Percentiles rank a stretch among this genome's conserved stretches.
phyloP scores from a whole-genome alignment of 2,329 filamentous ascomycete genomes.

The Fusarium tjaetaba region DNA sequence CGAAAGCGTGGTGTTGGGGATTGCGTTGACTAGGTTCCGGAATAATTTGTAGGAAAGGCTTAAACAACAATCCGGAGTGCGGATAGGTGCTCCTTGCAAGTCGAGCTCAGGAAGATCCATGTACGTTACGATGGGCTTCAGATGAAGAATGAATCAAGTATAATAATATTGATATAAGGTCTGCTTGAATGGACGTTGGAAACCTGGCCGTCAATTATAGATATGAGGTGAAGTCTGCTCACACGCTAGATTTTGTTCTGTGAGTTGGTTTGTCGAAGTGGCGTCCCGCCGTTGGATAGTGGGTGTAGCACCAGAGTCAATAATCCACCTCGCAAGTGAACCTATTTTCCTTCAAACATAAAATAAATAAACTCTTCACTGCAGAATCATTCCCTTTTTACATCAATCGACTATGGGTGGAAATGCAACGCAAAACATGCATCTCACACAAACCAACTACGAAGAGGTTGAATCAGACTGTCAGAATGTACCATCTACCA shows the following conservation, averaged over 20 bases:
- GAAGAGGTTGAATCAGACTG: constrained; percentile 3
- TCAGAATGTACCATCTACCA: neutral
- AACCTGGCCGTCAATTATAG: neutral
- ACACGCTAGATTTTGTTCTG: neutral
- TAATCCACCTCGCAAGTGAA: neutral
- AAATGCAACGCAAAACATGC: neutral
- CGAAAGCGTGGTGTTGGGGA: neutral
- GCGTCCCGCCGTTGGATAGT: neutral
- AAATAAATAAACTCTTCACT: neutral
- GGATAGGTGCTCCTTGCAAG: constrained; percentile 23
- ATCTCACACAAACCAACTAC: neutral
- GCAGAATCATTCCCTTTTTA: neutral
- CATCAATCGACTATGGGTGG: neutral
- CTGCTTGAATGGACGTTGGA: neutral
- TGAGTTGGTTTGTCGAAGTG: neutral
- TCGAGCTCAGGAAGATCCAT: constrained; percentile 33
- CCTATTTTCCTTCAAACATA: neutral
- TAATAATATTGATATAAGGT: neutral
- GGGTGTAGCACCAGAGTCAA: neutral
- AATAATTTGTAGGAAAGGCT: constrained; percentile 43
- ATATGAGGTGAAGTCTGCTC: neutral
- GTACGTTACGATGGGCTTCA: neutral
- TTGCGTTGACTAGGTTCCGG: constrained; percentile 19
- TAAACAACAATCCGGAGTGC: constrained; percentile 45
- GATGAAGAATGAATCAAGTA: neutral